Evolutionary conservation across 169 alveolate genomes (phyloP).

Genomic region (Eimeria maxima): DNA sequence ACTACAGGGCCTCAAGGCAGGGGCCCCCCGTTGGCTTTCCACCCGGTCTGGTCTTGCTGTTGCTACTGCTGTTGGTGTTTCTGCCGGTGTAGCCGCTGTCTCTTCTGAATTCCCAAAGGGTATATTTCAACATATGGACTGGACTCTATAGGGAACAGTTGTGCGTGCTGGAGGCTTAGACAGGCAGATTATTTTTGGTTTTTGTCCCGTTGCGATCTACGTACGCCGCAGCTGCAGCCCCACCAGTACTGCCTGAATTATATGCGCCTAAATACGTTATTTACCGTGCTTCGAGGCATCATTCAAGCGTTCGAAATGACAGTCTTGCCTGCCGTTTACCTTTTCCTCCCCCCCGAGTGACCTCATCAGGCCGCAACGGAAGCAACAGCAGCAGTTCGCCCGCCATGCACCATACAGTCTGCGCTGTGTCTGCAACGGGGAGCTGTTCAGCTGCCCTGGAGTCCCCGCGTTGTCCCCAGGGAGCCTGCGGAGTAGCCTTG

Average conservation of each 20-base stretch:
- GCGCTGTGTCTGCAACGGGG: constrained; percentile 45
- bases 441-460: neutral
- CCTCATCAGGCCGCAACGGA: constrained; percentile 16
- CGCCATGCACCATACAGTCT: constrained; percentile 26
- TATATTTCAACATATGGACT: neutral
- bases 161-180: neutral
- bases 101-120: neutral
- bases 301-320: neutral
- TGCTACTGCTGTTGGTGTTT: neutral
- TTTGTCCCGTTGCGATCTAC: neutral
- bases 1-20: neutral
- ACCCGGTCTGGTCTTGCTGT: neutral
- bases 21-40: constrained; percentile 15
- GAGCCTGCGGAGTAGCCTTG: neutral
- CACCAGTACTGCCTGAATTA: neutral
- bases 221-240: constrained; percentile 27
- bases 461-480: neutral
- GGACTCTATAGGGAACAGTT: neutral
- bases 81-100: neutral
- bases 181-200: neutral
- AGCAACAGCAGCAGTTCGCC: constrained; percentile 19
- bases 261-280: neutral
- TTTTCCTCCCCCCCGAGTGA: constrained; percentile 7
- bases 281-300: neutral
- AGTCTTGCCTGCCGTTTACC: neutral